Conservation (phyloP, 768 basidiomycete species). For the Paxillus ammoniavirescens region DNA sequence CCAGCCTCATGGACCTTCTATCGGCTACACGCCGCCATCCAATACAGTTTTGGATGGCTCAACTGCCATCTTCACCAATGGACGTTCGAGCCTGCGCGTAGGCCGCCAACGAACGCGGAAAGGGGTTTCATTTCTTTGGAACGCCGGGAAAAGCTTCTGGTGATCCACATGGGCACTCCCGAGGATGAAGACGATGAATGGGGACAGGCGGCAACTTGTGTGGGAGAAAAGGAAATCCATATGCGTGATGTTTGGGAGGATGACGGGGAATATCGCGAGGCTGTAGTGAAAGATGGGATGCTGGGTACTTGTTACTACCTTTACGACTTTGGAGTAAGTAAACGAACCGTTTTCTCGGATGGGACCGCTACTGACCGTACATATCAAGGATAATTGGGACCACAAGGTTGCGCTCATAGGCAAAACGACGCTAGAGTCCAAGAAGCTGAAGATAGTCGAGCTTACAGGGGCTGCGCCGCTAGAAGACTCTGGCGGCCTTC, state of each 20-base stretch:
- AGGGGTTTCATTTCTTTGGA: constrained; percentile 1
- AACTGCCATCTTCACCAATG: constrained; percentile 19
- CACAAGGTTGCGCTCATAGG: constrained; percentile 8
- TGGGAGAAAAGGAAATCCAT: constrained; percentile 10
- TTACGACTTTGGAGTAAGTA: constrained; percentile 22
- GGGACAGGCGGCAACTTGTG: neutral
- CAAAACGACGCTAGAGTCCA: neutral
- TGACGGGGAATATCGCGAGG: constrained; percentile 3
- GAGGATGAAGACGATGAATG: constrained; percentile 6
- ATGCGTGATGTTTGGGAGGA: constrained; percentile 11
- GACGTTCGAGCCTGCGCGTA: constrained; percentile 5
- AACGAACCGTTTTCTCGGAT: neutral
- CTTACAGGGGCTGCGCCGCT: constrained; percentile 3
- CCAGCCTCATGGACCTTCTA: constrained; percentile 21
- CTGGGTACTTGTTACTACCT: constrained; percentile 15
- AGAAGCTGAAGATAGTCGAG: constrained; percentile 3
- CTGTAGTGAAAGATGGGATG: neutral
- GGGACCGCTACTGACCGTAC: neutral
- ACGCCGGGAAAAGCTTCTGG: neutral
- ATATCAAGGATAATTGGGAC: constrained; percentile 22
- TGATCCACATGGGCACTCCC: neutral
- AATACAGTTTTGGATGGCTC: constrained; percentile 21
- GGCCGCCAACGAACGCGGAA: neutral
- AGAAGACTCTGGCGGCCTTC: constrained; percentile 2
- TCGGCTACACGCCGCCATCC: constrained; percentile 19